Conservation (phyloP, 202 grass and related monocot species). For the Panicum virgatum region DNA sequence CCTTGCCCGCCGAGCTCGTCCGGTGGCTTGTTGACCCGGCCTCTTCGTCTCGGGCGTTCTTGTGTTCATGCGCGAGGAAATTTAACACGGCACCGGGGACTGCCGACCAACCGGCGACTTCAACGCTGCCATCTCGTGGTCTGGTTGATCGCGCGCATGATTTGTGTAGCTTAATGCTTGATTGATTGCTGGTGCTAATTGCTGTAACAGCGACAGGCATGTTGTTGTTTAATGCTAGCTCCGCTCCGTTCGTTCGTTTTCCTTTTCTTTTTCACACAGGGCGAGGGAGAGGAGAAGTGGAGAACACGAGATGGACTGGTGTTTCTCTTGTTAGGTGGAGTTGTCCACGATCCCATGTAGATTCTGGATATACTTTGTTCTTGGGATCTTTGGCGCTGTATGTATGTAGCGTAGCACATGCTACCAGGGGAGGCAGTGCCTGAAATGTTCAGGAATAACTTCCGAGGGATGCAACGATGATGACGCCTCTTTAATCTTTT, state of each 20-base stretch:
- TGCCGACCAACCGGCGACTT: slow-evolving; percentile 34
- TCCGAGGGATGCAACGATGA: neutral
- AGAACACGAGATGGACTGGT: neutral
- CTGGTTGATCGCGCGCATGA: neutral
- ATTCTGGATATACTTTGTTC: neutral
- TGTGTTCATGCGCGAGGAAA: neutral
- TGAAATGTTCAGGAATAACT: neutral
- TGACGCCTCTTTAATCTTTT: too few relatives aligned
- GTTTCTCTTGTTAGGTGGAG: neutral
- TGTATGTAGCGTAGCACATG: too few relatives aligned
- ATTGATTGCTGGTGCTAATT: neutral
- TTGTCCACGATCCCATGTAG: neutral
- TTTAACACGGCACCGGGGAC: neutral
- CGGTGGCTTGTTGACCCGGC: neutral
- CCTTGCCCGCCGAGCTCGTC: neutral
- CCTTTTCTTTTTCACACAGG: neutral
- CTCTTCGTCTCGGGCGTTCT: neutral
- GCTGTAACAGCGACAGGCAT: slow-evolving; percentile 13
- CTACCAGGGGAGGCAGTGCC: neutral
- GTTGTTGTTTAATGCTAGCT: neutral
- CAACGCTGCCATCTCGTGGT: neutral
- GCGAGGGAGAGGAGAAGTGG: neutral
- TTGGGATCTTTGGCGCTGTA: neutral
- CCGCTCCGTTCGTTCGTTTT: too few relatives aligned
- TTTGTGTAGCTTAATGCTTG: neutral